Evolutionary conservation across 164 flowering plant species (phyloP).

Genomic region (Liriodendron chinense): DNA sequence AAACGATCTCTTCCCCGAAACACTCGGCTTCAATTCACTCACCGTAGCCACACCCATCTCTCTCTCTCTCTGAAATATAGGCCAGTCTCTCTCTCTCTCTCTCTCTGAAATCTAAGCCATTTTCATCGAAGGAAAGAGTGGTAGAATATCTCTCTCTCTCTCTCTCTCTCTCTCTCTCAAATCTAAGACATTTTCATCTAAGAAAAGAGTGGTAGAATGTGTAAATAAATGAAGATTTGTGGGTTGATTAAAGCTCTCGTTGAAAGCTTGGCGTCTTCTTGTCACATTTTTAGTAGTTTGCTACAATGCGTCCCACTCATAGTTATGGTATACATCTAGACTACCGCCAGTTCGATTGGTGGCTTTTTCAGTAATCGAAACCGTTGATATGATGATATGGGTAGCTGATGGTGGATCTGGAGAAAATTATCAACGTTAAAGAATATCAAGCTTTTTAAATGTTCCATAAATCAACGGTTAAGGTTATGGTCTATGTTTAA

Average conservation of each 20-base stretch:
- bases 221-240: not conserved
- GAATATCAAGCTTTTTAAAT: not conserved
- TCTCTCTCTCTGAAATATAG: not conserved
- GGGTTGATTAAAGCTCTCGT: not conserved
- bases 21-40: conserved; percentile 75
- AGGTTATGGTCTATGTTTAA: no score
- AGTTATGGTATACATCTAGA: not conserved
- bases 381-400: not conserved
- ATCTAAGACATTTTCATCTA: no score
- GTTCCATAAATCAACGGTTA: not conserved
- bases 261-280: not conserved
- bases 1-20: conserved; percentile 81
- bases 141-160: not conserved
- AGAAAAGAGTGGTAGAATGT: no score
- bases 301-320: not conserved
- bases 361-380: not conserved
- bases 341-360: not conserved
- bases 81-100: not conserved
- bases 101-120: not conserved
- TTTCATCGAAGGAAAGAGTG: not conserved
- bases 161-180: not conserved
- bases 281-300: not conserved
- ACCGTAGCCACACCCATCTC: conserved; percentile 71
- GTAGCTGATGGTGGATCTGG: not conserved
- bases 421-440: no score